These are phyloP conservation scores for Urtica urens DNA, from an alignment of 306 rosid species.

Conservation along the genomic window DNA sequence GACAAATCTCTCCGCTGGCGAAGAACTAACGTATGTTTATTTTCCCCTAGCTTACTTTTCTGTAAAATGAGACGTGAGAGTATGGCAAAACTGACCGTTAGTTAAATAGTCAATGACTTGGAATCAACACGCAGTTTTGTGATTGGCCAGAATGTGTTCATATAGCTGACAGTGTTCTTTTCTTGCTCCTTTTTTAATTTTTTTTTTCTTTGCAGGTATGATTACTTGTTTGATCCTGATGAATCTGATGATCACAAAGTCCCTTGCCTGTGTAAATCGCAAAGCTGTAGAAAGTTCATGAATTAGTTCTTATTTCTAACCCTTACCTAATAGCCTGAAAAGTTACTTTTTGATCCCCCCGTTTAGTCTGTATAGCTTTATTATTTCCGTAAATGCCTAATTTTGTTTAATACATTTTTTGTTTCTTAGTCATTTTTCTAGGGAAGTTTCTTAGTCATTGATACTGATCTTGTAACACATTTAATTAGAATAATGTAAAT, in stretches of 20 bases:
- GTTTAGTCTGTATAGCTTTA: too few relatives aligned
- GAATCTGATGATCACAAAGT: constrained; percentile 80
- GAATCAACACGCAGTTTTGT: too few relatives aligned
- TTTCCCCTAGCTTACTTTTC: not conserved
- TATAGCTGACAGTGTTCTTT: not conserved
- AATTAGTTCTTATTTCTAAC: constrained; percentile 33
- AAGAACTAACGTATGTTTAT: constrained; percentile 66
- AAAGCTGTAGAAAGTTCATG: constrained; percentile 73
- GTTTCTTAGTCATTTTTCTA: not conserved
- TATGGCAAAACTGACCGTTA: too few relatives aligned
- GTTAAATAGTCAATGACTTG: too few relatives aligned
- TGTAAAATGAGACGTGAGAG: not conserved
- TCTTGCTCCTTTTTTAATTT: not conserved
- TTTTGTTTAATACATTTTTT: too few relatives aligned
- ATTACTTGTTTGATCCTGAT: constrained; percentile 86
- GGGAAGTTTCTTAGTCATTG: constrained; percentile 1
- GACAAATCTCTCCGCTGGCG: constrained; percentile 64
- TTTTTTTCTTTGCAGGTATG: constrained; percentile 46
- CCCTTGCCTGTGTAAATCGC: constrained; percentile 78
- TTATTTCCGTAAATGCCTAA: too few relatives aligned
- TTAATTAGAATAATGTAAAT: constrained; percentile 14
- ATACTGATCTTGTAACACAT: constrained; percentile 24
- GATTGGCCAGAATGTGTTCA: too few relatives aligned
- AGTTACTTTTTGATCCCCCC: constrained; percentile 3
- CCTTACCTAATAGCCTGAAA: too few relatives aligned